Base-by-base conservation (phyloP, 2,329 filamentous ascomycete species). In the Fusarium begoniae region DNA sequence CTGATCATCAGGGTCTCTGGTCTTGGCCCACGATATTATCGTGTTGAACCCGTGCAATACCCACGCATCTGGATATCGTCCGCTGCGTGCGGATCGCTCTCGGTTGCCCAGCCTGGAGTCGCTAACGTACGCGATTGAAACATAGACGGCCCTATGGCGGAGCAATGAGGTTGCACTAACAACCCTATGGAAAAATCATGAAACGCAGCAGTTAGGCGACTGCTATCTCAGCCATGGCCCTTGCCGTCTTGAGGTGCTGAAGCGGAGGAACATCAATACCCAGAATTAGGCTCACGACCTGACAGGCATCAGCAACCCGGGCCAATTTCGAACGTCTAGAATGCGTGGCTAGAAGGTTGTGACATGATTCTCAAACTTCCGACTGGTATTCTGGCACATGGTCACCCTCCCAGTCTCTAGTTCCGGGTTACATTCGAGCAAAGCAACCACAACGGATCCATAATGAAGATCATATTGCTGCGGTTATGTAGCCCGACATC, bases 391-490 rank as follows among this genome's bases (percentile, higher is more conserved):
- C 38, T 57, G 38, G 38, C 41, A 59, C 30, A 54, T 62, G 38
- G 38, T 13, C 30, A 40, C 41, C 41, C 47, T 40, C 26, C 47
- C 38, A 38, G 26, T 61, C 35, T 51, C 47, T 43, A 30, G 41
- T 30, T 43, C 26, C 40, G 37, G 45, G 65, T 55, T 47, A 56
- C 54, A 62, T 55, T 57, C 24, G 15, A 38, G 41, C 43, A 43
- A 58, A 60, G 71, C 45, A 59, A 67, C 59, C 68, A 58, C 45
- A 72, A 26, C 37, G 47, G 50, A 72, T 63, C 53, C 53, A 72
- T 24, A 72, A 43, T 47, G 72, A 61, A 69, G 58, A 69, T 72
- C 55, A 58, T 64, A 47, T 48, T 45, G 55, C 63, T 44, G 32
- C 48, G 50, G 55, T 47, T 53, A 53, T 62, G 45, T 58, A 32